phyloP scores from a whole-genome alignment of 1,139 yeast genomes.

The Suhomyces yuchorum region DNA sequence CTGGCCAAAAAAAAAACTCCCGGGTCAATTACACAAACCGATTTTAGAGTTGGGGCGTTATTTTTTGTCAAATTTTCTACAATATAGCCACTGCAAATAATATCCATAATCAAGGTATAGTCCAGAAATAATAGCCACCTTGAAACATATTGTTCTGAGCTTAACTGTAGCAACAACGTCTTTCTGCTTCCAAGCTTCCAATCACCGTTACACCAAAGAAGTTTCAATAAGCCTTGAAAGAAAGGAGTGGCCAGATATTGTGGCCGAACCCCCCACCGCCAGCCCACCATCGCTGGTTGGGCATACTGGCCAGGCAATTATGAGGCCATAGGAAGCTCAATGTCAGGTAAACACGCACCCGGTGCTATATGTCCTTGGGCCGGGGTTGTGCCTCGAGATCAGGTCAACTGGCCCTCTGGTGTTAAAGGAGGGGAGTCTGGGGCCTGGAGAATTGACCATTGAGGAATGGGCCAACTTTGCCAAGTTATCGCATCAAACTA shows the following conservation, averaged over 20 bases:
- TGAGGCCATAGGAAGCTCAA: neutral
- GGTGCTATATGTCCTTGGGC: neutral
- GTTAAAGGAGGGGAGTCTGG: neutral
- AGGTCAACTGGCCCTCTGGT: neutral
- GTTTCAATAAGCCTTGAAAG: neutral
- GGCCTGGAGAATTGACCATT: neutral
- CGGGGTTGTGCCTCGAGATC: neutral
- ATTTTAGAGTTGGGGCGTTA: slow-evolving; percentile 3
- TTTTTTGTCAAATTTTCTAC: neutral
- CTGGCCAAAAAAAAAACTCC: neutral
- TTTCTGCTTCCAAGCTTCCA: neutral
- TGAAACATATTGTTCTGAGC: slow-evolving; percentile 3
- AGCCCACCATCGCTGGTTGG: neutral
- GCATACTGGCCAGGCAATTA: neutral
- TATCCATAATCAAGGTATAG: neutral
- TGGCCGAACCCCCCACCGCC: neutral
- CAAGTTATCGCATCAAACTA: neutral
- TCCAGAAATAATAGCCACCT: slow-evolving; percentile 1
- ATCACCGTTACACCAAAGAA: neutral
- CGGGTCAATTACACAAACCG: neutral
- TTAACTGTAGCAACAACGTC: slow-evolving; percentile 1
- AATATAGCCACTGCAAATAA: slow-evolving; percentile 1
- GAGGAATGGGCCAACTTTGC: neutral
- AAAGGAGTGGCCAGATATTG: slow-evolving; percentile 1
- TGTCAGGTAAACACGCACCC: neutral